These are phyloP conservation scores for Saprolegnia diclina DNA, from an alignment of 352 stramenopile species.

Conservation along the genomic window DNA sequence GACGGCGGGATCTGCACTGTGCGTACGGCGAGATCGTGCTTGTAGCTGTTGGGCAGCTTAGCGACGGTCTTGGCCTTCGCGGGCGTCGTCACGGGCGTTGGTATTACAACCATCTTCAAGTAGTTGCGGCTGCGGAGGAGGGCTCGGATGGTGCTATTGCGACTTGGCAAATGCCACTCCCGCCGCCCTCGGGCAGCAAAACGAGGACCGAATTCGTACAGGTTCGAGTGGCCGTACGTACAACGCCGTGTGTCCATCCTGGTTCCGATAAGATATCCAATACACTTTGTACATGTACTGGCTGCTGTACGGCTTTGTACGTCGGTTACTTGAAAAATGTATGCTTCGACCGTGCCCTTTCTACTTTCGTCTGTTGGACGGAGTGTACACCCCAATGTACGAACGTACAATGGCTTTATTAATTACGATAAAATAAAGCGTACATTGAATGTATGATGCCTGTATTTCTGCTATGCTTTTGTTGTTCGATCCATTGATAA, in stretches of 20 bases:
- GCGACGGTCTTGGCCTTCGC: background rate
- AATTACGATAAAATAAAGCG: background rate
- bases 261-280: too few species aligned
- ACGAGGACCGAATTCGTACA: conserved; percentile 9
- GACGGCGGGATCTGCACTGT: background rate
- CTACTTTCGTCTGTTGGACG: background rate
- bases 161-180: conserved; percentile 6
- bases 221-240: conserved; percentile 8
- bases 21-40: conserved; percentile 16
- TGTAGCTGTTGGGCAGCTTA: conserved; percentile 12
- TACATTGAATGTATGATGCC: background rate
- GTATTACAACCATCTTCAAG: conserved; percentile 8
- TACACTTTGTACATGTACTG: too few species aligned
- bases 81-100: background rate
- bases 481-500: background rate
- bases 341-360: background rate
- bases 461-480: background rate
- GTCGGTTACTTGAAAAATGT: background rate
- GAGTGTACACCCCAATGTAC: background rate
- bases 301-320: too few species aligned
- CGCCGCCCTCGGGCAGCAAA: background rate
- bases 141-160: conserved; percentile 15
- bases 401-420: background rate
- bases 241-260: background rate
- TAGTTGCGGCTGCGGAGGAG: conserved; percentile 1